A percentile compares a stretch with the other conserved stretches of the same genome.
Evolutionary conservation across 306 rosid genomes (phyloP).

Genomic region (Casuarina equisetifolia): DNA sequence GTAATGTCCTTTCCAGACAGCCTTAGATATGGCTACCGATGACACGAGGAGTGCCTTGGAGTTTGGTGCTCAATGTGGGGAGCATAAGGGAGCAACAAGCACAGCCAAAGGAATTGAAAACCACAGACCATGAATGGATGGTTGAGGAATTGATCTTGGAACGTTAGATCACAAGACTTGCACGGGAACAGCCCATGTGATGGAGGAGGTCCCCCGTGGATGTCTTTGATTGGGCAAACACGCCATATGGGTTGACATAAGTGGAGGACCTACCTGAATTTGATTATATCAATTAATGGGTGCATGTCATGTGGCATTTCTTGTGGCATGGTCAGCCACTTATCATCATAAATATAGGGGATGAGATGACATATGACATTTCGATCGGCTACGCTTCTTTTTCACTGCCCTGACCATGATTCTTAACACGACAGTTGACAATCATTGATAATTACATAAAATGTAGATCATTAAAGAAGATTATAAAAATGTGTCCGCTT

Average conservation of each 20-base stretch:
- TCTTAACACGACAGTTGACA: not conserved
- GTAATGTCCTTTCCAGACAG: not conserved
- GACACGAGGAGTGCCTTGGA: slow-evolving; percentile 37
- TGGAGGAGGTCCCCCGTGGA: slow-evolving; percentile 42
- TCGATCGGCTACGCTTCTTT: too few species aligned
- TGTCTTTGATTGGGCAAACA: slow-evolving; percentile 38
- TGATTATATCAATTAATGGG: slow-evolving; percentile 13
- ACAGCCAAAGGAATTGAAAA: slow-evolving; percentile 36
- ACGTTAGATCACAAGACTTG: slow-evolving; percentile 43
- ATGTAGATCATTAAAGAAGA: not conserved
- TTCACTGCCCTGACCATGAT: too few species aligned
- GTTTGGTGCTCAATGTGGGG: slow-evolving; percentile 31
- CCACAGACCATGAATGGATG: slow-evolving; percentile 39
- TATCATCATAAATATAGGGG: not conserved
- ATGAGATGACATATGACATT: too few species aligned
- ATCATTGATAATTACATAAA: not conserved
- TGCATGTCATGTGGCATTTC: slow-evolving; percentile 30
- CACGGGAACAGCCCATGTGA: slow-evolving; percentile 49
- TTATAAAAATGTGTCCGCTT: not conserved
- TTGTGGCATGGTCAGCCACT: slow-evolving; percentile 17
- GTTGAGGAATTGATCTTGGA: slow-evolving; percentile 20
- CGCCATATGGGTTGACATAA: slow-evolving; percentile 43
- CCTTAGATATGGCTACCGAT: slow-evolving; percentile 39
- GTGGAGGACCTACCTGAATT: slow-evolving; percentile 17
- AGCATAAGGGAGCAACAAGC: slow-evolving; percentile 48